These are phyloP conservation scores for Scleromitrula shiraiana DNA, from an alignment of 2,329 filamentous ascomycete genomes.

Conservation along the genomic window DNA sequence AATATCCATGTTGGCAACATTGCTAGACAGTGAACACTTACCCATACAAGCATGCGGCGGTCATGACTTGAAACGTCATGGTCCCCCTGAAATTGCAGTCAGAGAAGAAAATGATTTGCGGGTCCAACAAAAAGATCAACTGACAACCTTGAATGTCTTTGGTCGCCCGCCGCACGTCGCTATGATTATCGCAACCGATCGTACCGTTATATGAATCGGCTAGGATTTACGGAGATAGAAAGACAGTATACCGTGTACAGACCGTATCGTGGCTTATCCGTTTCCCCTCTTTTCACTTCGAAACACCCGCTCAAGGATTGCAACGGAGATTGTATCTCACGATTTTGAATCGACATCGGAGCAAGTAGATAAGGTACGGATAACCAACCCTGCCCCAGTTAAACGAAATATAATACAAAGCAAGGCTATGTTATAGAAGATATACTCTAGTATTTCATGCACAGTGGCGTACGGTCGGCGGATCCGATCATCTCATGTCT, in stretches of 20 bases:
- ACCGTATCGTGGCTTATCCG: constrained; percentile 4
- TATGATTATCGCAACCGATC: not conserved
- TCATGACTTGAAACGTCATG: constrained; percentile 1
- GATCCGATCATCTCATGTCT: no score
- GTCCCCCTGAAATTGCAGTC: not conserved
- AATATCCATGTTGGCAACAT: not conserved
- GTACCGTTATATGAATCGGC: not conserved
- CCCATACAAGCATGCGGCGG: constrained; percentile 4
- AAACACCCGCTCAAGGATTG: not conserved
- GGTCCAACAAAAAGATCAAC: not conserved
- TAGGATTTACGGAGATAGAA: not conserved
- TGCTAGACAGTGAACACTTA: not conserved
- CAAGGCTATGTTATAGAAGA: constrained; percentile 4
- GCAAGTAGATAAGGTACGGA: not conserved
- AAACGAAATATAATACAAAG: not conserved
- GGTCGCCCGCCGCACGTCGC: not conserved
- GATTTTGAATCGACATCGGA: not conserved
- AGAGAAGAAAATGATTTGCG: not conserved
- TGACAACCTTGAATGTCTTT: not conserved
- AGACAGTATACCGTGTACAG: not conserved
- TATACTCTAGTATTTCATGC: no score
- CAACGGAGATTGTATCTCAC: not conserved
- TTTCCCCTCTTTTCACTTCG: not conserved
- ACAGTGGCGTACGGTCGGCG: no score
- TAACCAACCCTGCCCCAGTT: not conserved